Percentiles rank a stretch among this genome's conserved stretches.
These are phyloP conservation scores for Citrus maxima DNA, from an alignment of 345 rosid species.

Conservation along the genomic window DNA sequence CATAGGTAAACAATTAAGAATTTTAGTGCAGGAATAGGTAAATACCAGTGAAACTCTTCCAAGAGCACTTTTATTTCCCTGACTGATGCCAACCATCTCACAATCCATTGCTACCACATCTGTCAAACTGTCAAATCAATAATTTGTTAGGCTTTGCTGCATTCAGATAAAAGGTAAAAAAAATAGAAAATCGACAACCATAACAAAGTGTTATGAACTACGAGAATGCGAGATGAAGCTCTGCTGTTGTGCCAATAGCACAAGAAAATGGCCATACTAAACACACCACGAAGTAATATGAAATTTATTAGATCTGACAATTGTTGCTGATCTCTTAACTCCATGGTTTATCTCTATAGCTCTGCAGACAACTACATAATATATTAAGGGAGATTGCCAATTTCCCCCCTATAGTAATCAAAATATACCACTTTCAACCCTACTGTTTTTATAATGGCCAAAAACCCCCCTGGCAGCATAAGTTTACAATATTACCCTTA, in stretches of 20 bases:
- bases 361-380: background rate
- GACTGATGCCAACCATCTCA: conserved; percentile 96
- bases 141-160: conserved; percentile 9
- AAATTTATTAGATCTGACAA: background rate
- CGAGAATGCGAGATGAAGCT: no score
- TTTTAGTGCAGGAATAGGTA: background rate
- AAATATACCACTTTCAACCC: no score
- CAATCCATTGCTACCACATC: conserved; percentile 92
- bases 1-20: background rate
- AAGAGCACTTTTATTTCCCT: conserved; percentile 89
- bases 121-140: conserved; percentile 58
- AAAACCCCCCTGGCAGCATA: no score
- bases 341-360: background rate
- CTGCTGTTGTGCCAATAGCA: no score
- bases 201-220: background rate
- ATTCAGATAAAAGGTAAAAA: background rate
- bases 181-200: background rate
- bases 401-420: no score
- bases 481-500: no score
- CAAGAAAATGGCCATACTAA: no score
- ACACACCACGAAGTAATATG: background rate
- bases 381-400: no score
- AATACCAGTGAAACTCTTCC: conserved; percentile 90
- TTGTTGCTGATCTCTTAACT: background rate
- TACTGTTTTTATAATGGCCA: no score